phyloP scores from a whole-genome alignment of 768 basidiomycete species.

The Collybia mongolica region DNA sequence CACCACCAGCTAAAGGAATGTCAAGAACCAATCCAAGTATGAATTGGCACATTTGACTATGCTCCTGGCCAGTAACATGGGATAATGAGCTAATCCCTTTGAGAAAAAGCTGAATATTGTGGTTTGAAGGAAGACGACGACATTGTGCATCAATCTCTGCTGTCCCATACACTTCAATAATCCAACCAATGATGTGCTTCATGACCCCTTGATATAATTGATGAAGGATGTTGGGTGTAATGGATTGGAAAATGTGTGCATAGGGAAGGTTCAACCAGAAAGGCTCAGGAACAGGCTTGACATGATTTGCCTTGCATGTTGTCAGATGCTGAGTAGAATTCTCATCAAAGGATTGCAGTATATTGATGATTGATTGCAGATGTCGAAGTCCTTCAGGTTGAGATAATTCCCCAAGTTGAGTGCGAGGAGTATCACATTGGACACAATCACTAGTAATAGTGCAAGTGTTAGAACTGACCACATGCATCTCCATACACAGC shows the following conservation, averaged over 20 bases:
- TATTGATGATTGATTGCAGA: not conserved
- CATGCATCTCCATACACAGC: no score
- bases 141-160: conserved; percentile 37
- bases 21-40: conserved; percentile 25
- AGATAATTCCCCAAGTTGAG: conserved; percentile 13
- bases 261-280: conserved; percentile 28
- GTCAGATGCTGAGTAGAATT: not conserved
- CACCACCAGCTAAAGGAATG: conserved; percentile 1
- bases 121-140: conserved; percentile 24
- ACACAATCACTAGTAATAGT: conserved; percentile 21
- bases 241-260: conserved; percentile 19
- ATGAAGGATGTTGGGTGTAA: conserved; percentile 34
- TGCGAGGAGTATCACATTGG: conserved; percentile 13
- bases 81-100: conserved; percentile 35
- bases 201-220: conserved; percentile 33
- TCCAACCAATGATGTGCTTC: conserved; percentile 31
- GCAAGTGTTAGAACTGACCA: no score
- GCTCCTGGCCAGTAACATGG: conserved; percentile 37
- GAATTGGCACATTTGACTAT: conserved; percentile 25
- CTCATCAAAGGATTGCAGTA: not conserved
- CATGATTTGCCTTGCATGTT: not conserved
- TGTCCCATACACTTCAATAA: conserved; percentile 18
- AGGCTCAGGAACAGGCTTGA: conserved; percentile 3
- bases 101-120: conserved; percentile 29
- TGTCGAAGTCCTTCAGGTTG: not conserved